Base-by-base conservation (phyloP, 2,329 filamentous ascomycete species). In the Trichoderma gracile region DNA sequence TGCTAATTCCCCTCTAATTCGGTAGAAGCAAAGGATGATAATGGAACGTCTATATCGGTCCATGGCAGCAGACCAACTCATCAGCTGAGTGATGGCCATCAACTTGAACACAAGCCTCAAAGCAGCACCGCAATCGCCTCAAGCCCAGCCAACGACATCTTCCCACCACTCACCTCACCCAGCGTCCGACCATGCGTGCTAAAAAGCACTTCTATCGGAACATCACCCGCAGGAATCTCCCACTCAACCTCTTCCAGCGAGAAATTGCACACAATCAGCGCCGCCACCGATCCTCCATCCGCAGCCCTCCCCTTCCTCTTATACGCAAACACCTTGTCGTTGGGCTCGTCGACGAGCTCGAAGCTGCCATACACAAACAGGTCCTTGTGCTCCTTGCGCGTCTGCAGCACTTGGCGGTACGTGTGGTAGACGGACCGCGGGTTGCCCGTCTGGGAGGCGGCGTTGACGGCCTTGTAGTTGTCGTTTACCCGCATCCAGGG, bases 401-500 rank as follows among this genome's bases (percentile, higher is more conserved):
- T 71, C 27, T 76, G 71, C n/a, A 91, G 78, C 61, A 88, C 81
- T 0, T 75, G 74, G 47, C 83, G 81, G 81, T 88, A 93, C 73
- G 86, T 89, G 65, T 80, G 76, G 71, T 88, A 84, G 21, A 87
- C 81, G 8, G 83, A 87, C 7, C 78, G 71, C 1, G 72, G 71
- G 65, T 85, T 78, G 3, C 70, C 71, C 3, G 79, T 72, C 72
- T 90, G 85, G 0, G 77, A 70, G 2, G 80, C 82, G 30, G 86
- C 88, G 71, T 93, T 93, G 76, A 89, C 79, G n/a, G 78, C 73
- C 2, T 72, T 72, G 72, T 86, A 88, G 71, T 86, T 83, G 63
- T 88, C 84, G 71, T 91, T 87, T 45, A 87, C 83, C 15, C 83
- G 81, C 84, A 92, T 92, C 90, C 90, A 93, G 2, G 89, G 87